phyloP scores from a whole-genome alignment of 169 alveolate genomes.

The Plasmodium yoelii region DNA sequence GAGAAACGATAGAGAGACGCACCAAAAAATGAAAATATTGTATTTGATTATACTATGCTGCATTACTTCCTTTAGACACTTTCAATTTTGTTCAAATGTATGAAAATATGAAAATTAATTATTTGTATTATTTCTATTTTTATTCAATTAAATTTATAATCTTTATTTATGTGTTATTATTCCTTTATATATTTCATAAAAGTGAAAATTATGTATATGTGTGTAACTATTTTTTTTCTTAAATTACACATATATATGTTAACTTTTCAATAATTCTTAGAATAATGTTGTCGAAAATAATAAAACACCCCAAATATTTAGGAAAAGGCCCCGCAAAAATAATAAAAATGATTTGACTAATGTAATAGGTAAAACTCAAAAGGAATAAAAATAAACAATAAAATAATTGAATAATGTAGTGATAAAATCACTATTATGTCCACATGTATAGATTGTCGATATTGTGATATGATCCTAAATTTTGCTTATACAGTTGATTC shows the following conservation, averaged over 20 bases:
- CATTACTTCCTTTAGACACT: slow-evolving; percentile 29
- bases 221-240: not conserved
- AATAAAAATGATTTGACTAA: slow-evolving; percentile 23
- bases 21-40: slow-evolving; percentile 37
- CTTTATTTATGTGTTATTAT: not conserved
- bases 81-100: slow-evolving; percentile 63
- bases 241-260: not conserved
- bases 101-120: slow-evolving; percentile 58
- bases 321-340: slow-evolving; percentile 18
- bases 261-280: slow-evolving; percentile 13
- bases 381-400: not conserved
- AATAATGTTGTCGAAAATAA: slow-evolving; percentile 21
- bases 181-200: not conserved
- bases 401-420: not conserved
- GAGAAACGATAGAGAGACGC: slow-evolving; percentile 5
- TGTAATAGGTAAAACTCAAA: slow-evolving; percentile 27
- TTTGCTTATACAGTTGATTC: not conserved
- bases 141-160: no score
- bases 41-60: slow-evolving; percentile 47
- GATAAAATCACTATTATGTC: not conserved
- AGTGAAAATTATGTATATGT: not conserved
- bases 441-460: no score
- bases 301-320: slow-evolving; percentile 22
- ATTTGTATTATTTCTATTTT: not conserved
- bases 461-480: not conserved